phyloP scores from a whole-genome alignment of 257 asterid genomes.

The Paraleonurus japonicus region DNA sequence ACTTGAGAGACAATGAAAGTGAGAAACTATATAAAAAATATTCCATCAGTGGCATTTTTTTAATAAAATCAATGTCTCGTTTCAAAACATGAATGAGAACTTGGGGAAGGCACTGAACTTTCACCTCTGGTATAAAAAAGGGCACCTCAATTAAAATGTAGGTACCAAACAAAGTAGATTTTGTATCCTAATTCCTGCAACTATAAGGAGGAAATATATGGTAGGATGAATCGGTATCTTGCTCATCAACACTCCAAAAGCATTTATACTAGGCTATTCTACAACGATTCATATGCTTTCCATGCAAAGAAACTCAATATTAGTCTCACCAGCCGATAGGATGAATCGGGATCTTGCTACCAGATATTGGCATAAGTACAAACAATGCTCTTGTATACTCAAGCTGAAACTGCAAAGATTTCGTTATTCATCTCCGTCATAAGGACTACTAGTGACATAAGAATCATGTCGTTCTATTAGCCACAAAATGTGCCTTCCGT shows the following conservation, averaged over 20 bases:
- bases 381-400: background rate
- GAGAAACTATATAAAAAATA: background rate
- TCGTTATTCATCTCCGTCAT: background rate
- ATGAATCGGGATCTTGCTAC: background rate
- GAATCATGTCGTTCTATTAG: background rate
- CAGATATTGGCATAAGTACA: background rate
- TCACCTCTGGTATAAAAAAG: background rate
- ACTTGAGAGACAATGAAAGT: background rate
- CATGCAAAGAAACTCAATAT: background rate
- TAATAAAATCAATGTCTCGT: background rate
- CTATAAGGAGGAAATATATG: background rate
- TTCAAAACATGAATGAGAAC: background rate
- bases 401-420: background rate
- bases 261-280: background rate
- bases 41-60: background rate
- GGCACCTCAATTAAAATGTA: background rate
- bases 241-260: background rate
- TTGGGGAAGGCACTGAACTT: no score
- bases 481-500: background rate
- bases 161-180: background rate
- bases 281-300: background rate
- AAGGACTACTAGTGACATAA: background rate
- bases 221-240: no score
- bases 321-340: background rate
- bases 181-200: conserved; percentile 1